Conservation (phyloP, 75 land plant genomes). For the Cunninghamia lanceolata region DNA sequence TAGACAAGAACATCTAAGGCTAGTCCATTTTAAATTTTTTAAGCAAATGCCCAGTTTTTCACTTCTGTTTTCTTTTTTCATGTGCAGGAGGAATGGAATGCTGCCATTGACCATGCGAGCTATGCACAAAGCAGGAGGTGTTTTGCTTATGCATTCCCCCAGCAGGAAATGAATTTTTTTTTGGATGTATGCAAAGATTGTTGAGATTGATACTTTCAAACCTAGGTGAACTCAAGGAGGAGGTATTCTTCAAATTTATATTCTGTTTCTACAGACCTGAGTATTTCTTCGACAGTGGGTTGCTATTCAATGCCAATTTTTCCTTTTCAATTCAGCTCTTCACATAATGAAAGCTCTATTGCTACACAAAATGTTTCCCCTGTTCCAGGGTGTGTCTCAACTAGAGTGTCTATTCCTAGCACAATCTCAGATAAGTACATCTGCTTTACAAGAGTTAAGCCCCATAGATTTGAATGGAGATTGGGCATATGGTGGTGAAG, state of each 20-base stretch:
- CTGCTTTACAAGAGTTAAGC: neutral
- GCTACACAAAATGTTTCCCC: neutral
- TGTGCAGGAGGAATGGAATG: conserved; percentile 10
- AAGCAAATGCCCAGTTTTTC: neutral
- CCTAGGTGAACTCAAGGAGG: neutral
- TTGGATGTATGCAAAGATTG: conserved; percentile 7
- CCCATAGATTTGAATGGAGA: neutral
- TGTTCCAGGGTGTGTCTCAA: neutral
- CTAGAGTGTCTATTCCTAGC: conserved; percentile 10
- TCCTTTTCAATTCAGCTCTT: neutral
- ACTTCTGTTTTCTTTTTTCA: neutral
- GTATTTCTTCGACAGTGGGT: conserved; percentile 7
- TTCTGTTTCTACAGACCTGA: conserved; percentile 6
- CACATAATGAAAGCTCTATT: neutral
- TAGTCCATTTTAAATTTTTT: neutral
- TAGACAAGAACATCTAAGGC: conserved; percentile 3
- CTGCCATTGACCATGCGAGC: neutral
- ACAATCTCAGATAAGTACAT: conserved; percentile 4
- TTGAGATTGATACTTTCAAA: conserved; percentile 7
- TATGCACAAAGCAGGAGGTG: conserved; percentile 8
- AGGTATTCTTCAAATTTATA: neutral
- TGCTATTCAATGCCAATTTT: neutral
- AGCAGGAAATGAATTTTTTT: conserved; percentile 6
- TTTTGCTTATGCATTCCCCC: neutral
- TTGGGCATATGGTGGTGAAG: conserved; percentile 5